Conservation (phyloP, 345 rosid genomes). For the Sisymbrium irio region DNA sequence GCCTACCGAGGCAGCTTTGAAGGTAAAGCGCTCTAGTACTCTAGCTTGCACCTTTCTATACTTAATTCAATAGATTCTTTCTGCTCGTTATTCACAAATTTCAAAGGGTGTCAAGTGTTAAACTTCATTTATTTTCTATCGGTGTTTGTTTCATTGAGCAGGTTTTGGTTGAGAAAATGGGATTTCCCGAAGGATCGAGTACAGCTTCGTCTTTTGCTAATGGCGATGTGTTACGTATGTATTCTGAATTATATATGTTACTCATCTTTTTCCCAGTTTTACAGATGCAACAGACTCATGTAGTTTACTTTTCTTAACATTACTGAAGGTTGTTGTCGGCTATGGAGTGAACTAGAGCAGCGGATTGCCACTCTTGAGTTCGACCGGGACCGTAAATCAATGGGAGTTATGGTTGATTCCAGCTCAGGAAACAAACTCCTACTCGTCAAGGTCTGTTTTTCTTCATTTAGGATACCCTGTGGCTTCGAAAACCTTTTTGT, state of each 20-base stretch:
- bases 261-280: not conserved
- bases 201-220: conserved; percentile 39
- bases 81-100: too few species aligned
- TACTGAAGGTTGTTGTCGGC: conserved; percentile 58
- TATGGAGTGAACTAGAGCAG: conserved; percentile 66
- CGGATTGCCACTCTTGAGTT: conserved; percentile 96
- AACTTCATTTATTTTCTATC: not conserved
- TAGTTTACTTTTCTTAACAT: not conserved
- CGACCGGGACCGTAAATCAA: conserved; percentile 86
- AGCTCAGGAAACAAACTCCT: conserved; percentile 62
- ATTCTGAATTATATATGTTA: not conserved
- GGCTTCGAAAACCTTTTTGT: not conserved
- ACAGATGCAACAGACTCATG: not conserved
- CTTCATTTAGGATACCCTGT: not conserved
- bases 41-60: conserved; percentile 1
- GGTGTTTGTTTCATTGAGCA: conserved; percentile 31
- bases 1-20: conserved; percentile 98
- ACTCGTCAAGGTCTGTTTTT: too few species aligned
- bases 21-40: conserved; percentile 46
- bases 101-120: not conserved
- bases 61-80: conserved; percentile 4
- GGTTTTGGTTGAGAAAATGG: conserved; percentile 98
- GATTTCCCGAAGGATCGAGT: conserved; percentile 55
- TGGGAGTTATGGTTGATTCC: conserved; percentile 95
- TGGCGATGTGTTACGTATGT: conserved; percentile 55